phyloP scores from a whole-genome alignment of 106 monocot species.

The Phalaenopsis equestris region DNA sequence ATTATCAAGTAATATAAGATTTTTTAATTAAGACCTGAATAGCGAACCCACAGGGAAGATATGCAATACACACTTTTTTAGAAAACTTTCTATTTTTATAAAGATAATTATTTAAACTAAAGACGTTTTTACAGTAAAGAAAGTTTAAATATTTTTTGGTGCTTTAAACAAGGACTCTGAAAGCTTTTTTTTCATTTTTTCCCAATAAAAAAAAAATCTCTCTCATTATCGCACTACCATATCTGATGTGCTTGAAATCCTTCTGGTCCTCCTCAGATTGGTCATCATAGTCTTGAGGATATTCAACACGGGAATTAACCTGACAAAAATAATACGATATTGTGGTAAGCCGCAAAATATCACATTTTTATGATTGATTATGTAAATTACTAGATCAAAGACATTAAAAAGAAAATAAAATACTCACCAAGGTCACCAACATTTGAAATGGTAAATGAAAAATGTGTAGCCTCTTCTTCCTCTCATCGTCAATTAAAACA shows the following conservation, averaged over 20 bases:
- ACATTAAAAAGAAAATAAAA: not conserved
- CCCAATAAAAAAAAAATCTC: not conserved
- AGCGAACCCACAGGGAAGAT: too few species aligned
- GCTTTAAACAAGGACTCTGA: not conserved
- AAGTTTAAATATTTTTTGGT: too few species aligned
- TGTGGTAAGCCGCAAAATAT: not conserved
- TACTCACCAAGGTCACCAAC: slow-evolving; percentile 75
- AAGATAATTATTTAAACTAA: too few species aligned
- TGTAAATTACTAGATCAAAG: not conserved
- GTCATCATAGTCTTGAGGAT: slow-evolving; percentile 65
- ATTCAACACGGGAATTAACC: slow-evolving; percentile 80
- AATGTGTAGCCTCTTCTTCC: slow-evolving; percentile 40
- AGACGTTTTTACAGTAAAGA: too few species aligned
- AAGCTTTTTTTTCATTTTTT: not conserved
- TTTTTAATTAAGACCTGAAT: too few species aligned
- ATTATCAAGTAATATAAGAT: too few species aligned
- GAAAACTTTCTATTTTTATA: too few species aligned
- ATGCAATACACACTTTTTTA: too few species aligned
- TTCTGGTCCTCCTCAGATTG: slow-evolving; percentile 77
- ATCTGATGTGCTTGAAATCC: slow-evolving; percentile 89
- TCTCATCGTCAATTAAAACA: slow-evolving; percentile 51
- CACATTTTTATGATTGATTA: not conserved
- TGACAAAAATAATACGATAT: slow-evolving; percentile 15
- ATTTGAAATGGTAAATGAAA: slow-evolving; percentile 67
- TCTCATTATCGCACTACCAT: slow-evolving; percentile 39